phyloP scores from a whole-genome alignment of 228 moss, liverwort and hornwort species.

The Sphagnum magellanicum region DNA sequence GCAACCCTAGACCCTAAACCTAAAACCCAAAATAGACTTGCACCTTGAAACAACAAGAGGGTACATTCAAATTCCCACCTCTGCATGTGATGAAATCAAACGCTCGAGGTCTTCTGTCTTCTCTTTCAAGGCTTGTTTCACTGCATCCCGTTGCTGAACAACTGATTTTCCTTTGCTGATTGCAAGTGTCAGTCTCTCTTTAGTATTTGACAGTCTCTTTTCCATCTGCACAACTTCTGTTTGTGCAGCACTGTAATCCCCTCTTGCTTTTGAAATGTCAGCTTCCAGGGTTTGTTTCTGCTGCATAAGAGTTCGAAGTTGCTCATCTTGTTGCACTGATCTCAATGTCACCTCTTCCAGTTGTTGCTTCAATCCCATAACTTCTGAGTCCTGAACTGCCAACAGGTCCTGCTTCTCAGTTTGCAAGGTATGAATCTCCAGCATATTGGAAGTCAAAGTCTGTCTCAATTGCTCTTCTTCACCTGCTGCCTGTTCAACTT shows the following conservation, averaged over 20 bases:
- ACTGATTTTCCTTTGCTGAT: constrained; percentile 78
- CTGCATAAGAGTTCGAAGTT: constrained; percentile 30
- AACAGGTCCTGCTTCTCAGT: constrained; percentile 12
- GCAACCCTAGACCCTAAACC: too few species aligned
- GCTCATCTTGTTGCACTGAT: constrained; percentile 23
- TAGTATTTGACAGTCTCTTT: constrained; percentile 45
- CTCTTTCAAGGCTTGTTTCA: constrained; percentile 51
- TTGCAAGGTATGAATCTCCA: constrained; percentile 6
- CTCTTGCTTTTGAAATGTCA: constrained; percentile 30
- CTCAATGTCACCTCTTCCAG: constrained; percentile 14
- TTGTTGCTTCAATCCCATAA: constrained; percentile 8
- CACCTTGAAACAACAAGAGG: not conserved
- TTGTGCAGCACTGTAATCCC: constrained; percentile 37
- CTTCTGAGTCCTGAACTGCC: constrained; percentile 15
- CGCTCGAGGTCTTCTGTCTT: constrained; percentile 48
- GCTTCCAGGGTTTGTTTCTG: constrained; percentile 27
- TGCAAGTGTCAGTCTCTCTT: constrained; percentile 74
- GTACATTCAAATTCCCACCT: constrained; percentile 10
- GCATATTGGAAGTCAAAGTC: not conserved
- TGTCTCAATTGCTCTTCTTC: not conserved
- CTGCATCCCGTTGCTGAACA: constrained; percentile 66
- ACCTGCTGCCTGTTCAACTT: constrained; percentile 5
- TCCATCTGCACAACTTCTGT: constrained; percentile 42
- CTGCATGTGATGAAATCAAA: constrained; percentile 25
- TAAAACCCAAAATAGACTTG: too few species aligned